Base-by-base conservation (phyloP, 495 filamentous ascomycete genomes). In the Neurospora sp. region DNA sequence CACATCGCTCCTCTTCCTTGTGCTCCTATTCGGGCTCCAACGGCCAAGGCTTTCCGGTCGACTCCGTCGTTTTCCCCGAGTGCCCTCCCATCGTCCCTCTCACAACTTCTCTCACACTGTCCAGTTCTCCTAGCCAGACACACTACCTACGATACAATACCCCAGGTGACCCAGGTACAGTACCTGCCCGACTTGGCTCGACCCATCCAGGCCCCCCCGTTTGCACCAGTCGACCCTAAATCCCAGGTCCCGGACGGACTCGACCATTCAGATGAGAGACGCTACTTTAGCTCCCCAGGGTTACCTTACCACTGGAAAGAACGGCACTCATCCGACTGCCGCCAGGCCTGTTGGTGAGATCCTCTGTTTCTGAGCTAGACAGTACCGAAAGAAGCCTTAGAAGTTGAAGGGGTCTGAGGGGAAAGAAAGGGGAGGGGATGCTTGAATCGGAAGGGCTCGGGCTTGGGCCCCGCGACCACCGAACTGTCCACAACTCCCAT, bases 101-200 rank as follows among this genome's bases (percentile, higher is more conserved):
- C 48, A 59, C 48, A 27, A 59, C 23, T 59, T 59, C 46, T 54
- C 20, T 59, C 48, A 59, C 48, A 59, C 48, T 27, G 48, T 59
- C 48, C 48, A 59, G 48, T 11, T 59, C 20, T 27, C 23, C 48
- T 59, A 59, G 48, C 20, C 48, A 59, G 48, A 59, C 23, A 59
- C 20, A 27, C 48, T 14, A 54, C n/a, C 46, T 54, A 27, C 23
- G 27, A 35, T 66, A 59, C 23, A 31, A 59, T 59, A 62, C 54
- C 54, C 54, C 54, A 7, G 46, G 27, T 66, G 54, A 66, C 54
- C 54, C 54, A 66, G 54, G 27, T 62, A 35, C 54, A 27, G 54
- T 62, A 70, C 72, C 72, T 76, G 75, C 75, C 75, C 70, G 18
- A 66, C 72, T 70, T 70, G 75, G 70, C 70, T 70, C 70, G 40